phyloP scores from a whole-genome alignment of 345 rosid species.

The Aurinia saxatilis region DNA sequence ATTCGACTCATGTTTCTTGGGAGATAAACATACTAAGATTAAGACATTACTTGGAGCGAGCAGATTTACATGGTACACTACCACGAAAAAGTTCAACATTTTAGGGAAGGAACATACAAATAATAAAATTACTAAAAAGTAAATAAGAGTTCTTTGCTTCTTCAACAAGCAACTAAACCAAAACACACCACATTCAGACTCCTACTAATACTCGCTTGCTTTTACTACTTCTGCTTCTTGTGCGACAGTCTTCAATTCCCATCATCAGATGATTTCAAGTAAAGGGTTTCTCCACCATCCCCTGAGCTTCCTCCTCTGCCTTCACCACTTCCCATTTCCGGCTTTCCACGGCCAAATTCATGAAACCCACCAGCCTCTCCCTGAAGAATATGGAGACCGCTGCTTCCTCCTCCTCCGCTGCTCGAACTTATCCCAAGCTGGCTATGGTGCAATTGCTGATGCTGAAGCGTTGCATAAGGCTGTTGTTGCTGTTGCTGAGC shows the following conservation, averaged over 20 bases:
- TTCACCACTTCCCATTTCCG: conserved; percentile 69
- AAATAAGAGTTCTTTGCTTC: conserved; percentile 18
- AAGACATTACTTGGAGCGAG: conserved; percentile 21
- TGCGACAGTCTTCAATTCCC: conserved; percentile 49
- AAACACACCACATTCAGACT: conserved; percentile 20
- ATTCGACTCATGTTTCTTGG: background rate
- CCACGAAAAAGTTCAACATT: conserved; percentile 24
- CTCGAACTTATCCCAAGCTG: conserved; percentile 89
- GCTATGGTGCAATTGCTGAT: conserved; percentile 79
- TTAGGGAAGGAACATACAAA: conserved; percentile 18
- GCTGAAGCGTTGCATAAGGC: conserved; percentile 71
- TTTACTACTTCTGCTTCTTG: conserved; percentile 11
- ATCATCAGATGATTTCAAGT: conserved; percentile 73
- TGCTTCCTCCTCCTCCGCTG: conserved; percentile 67
- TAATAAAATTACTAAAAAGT: background rate
- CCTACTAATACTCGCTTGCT: conserved; percentile 4
- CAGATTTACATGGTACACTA: conserved; percentile 27
- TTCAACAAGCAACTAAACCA: conserved; percentile 19
- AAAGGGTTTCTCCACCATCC: conserved; percentile 84
- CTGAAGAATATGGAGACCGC: conserved; percentile 37
- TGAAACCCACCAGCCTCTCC: conserved; percentile 52
- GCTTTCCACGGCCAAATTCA: conserved; percentile 83
- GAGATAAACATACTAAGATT: conserved; percentile 21
- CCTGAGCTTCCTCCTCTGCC: conserved; percentile 80
- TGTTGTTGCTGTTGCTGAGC: conserved; percentile 47